A percentile compares a stretch with the other conserved stretches of the same genome.
Conservation (phyloP, 352 stramenopile genomes). For the Globisporangium solare region DNA sequence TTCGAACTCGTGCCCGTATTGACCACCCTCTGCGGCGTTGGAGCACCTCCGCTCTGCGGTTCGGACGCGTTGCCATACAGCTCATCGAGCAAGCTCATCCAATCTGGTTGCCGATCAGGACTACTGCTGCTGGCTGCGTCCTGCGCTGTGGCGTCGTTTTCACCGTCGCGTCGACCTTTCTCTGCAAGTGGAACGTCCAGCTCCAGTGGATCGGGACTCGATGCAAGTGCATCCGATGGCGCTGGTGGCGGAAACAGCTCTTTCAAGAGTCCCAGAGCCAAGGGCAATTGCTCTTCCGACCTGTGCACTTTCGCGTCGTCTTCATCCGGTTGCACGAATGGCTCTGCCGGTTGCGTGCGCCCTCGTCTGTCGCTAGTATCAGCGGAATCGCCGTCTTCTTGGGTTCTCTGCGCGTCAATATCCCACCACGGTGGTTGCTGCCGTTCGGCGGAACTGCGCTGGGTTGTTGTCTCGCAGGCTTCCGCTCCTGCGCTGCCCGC, state of each 20-base stretch:
- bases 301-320: not conserved
- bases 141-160: not conserved
- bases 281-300: not conserved
- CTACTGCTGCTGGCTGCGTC: not conserved
- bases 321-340: not conserved
- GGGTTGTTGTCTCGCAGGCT: not conserved
- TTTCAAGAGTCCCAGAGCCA: not conserved
- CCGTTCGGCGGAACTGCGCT: not conserved
- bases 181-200: not conserved
- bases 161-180: not conserved
- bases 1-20: not conserved
- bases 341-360: too few species aligned
- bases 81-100: conserved; percentile 6
- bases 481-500: not conserved
- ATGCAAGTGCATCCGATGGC: not conserved
- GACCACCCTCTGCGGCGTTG: not conserved
- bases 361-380: not conserved
- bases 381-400: not conserved
- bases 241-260: conserved; percentile 1
- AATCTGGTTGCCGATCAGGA: not conserved
- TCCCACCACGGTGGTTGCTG: too few species aligned
- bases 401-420: not conserved
- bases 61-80: not conserved
- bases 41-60: too few species aligned
- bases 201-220: not conserved